These are phyloP conservation scores for Nicotiana otophora DNA, from an alignment of 257 asterid genomes.

Conservation along the genomic window DNA sequence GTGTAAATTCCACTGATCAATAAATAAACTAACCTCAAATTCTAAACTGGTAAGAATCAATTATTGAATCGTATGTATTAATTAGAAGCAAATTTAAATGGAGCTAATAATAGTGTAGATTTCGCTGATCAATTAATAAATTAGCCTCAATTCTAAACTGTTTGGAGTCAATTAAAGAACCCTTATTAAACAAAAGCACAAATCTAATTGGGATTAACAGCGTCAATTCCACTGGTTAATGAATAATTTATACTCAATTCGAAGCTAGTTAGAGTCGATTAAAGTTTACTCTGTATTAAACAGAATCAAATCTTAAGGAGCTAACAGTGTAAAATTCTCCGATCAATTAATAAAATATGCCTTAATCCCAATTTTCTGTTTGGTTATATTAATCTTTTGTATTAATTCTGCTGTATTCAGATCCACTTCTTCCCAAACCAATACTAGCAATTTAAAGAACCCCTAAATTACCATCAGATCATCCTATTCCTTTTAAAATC, in stretches of 20 bases:
- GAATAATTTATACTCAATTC: background rate
- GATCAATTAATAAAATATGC: background rate
- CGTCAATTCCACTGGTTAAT: background rate
- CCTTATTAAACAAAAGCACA: background rate
- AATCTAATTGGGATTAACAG: background rate
- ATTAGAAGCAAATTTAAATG: background rate
- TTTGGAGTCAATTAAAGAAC: background rate
- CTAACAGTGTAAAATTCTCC: background rate
- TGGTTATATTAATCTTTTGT: background rate
- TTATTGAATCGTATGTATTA: background rate
- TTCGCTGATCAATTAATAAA: background rate
- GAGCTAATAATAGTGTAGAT: background rate
- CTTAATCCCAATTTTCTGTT: background rate
- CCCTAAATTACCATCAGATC: background rate
- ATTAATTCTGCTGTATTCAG: background rate
- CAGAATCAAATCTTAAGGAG: background rate
- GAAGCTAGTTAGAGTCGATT: background rate
- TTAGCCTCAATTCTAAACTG: background rate
- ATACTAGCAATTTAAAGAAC: background rate
- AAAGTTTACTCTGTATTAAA: background rate
- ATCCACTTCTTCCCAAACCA: background rate
- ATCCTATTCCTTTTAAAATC: background rate
- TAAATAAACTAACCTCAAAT: background rate
- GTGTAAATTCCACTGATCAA: background rate
- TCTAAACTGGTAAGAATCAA: background rate